A percentile compares a stretch with the other conserved stretches of the same genome.
Evolutionary conservation across 257 asterid species (phyloP).

Genomic region (Osmanthus fragrans): DNA sequence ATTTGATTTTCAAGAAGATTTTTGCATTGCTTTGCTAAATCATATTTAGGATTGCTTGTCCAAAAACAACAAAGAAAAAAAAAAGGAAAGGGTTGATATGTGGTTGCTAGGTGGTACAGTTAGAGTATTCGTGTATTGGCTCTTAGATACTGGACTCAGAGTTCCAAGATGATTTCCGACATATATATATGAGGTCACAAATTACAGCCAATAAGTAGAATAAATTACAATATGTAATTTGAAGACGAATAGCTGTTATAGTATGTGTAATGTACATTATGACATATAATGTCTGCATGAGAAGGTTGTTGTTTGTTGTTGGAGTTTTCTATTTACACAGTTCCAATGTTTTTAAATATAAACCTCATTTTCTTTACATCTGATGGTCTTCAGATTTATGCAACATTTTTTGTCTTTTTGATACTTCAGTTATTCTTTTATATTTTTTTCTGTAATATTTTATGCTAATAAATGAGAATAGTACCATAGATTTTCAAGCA

Average conservation of each 20-base stretch:
- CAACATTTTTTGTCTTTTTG: not conserved
- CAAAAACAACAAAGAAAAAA: not conserved
- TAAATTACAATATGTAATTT: not conserved
- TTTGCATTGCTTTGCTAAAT: not conserved
- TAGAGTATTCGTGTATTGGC: not conserved
- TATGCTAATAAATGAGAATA: not conserved
- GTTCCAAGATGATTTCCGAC: not conserved
- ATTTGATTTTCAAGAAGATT: not conserved
- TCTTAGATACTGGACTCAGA: constrained; percentile 5
- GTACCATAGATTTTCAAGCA: not conserved
- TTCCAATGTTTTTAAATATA: not conserved
- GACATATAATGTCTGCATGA: not conserved
- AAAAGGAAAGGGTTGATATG: not conserved
- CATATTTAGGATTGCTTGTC: not conserved
- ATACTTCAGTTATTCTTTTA: not conserved
- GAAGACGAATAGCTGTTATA: not conserved
- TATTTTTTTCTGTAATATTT: not conserved
- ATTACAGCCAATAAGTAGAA: not conserved
- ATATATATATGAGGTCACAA: not conserved
- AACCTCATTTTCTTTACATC: not conserved
- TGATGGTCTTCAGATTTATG: constrained; percentile 3
- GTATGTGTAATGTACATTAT: not conserved
- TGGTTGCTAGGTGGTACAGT: not conserved
- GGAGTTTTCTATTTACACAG: not conserved
- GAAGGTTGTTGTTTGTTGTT: constrained; percentile 3